Percentiles rank a stretch among this genome's conserved stretches.
Conservation (phyloP, 208 protist genomes). For the Trypanosoma melophagium region DNA sequence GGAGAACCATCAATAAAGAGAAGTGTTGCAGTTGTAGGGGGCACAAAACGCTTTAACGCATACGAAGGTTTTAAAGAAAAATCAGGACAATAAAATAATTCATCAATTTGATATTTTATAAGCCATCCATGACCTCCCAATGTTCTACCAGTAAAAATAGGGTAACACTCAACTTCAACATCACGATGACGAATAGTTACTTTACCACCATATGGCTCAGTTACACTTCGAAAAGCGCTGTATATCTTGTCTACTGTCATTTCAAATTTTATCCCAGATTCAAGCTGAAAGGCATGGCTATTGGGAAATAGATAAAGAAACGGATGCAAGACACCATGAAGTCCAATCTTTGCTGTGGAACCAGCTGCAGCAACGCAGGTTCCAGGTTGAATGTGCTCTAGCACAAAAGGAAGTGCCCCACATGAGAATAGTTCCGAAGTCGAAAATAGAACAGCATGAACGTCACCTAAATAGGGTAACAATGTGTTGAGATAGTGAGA, state of each 20-base stretch:
- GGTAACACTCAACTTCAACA: conserved; percentile 61
- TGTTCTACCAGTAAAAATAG: conserved; percentile 72
- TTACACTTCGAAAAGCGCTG: conserved; percentile 76
- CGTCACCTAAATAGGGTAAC: conserved; percentile 40
- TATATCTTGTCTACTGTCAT: conserved; percentile 84
- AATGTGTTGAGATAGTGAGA: conserved; percentile 50
- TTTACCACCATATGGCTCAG: conserved; percentile 78
- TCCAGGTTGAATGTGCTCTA: conserved; percentile 63
- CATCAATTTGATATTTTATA: conserved; percentile 88
- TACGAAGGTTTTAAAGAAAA: conserved; percentile 79
- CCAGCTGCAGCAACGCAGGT: conserved; percentile 61
- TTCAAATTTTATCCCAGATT: conserved; percentile 40
- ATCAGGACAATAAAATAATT: conserved; percentile 89
- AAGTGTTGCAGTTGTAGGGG: conserved; percentile 73
- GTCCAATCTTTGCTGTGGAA: conserved; percentile 75
- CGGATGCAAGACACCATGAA: conserved; percentile 73
- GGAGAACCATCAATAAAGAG: conserved; percentile 66
- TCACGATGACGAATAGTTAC: conserved; percentile 57
- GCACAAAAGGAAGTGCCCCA: conserved; percentile 82
- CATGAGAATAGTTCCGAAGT: conserved; percentile 74
- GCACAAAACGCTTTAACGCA: conserved; percentile 63
- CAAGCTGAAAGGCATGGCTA: conserved; percentile 43
- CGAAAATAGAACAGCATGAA: conserved; percentile 82
- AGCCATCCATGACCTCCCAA: conserved; percentile 78
- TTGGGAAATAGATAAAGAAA: conserved; percentile 85